Percentiles rank a stretch among this genome's conserved stretches.
phyloP scores from a whole-genome alignment of 2,329 filamentous ascomycete species.

The Alternaria postmessia region DNA sequence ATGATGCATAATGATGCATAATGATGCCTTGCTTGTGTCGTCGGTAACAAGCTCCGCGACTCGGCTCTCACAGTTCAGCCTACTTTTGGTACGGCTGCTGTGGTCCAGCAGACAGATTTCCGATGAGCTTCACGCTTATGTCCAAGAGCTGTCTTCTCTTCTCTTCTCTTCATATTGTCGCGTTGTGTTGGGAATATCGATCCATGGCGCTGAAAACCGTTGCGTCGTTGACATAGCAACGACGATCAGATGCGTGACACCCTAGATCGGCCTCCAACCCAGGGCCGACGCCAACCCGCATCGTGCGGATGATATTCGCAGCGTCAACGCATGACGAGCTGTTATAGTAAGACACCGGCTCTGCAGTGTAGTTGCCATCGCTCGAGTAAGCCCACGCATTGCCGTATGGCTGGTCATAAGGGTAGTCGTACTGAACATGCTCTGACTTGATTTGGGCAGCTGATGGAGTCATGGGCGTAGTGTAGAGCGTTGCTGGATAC shows the following conservation, averaged over 20 bases:
- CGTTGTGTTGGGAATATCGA: slow-evolving; percentile 47
- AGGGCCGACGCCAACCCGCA: slow-evolving; percentile 51
- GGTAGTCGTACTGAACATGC: slow-evolving; percentile 32
- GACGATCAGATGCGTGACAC: slow-evolving; percentile 46
- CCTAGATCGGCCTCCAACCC: slow-evolving; percentile 53
- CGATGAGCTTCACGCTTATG: neutral
- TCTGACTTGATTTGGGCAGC: slow-evolving; percentile 38
- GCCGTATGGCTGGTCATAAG: slow-evolving; percentile 32
- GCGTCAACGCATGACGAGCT: slow-evolving; percentile 52
- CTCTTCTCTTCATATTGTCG: slow-evolving; percentile 21
- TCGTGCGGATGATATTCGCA: slow-evolving; percentile 56
- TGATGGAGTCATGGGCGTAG: slow-evolving; percentile 28
- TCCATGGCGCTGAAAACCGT: slow-evolving; percentile 57
- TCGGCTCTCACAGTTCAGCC: neutral
- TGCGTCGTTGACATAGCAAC: slow-evolving; percentile 56
- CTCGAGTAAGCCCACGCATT: slow-evolving; percentile 35
- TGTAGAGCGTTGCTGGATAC: slow-evolving; percentile 32
- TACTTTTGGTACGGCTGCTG: neutral
- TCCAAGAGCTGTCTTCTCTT: neutral
- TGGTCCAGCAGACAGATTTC: neutral
- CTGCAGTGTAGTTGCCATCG: slow-evolving; percentile 23
- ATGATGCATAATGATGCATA: neutral
- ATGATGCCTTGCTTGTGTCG: neutral
- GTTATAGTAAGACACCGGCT: slow-evolving; percentile 34
- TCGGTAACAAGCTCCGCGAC: slow-evolving; percentile 11